Evolutionary conservation across 2,329 filamentous ascomycete genomes (phyloP).

Genomic region (Pyricularia sp.): DNA sequence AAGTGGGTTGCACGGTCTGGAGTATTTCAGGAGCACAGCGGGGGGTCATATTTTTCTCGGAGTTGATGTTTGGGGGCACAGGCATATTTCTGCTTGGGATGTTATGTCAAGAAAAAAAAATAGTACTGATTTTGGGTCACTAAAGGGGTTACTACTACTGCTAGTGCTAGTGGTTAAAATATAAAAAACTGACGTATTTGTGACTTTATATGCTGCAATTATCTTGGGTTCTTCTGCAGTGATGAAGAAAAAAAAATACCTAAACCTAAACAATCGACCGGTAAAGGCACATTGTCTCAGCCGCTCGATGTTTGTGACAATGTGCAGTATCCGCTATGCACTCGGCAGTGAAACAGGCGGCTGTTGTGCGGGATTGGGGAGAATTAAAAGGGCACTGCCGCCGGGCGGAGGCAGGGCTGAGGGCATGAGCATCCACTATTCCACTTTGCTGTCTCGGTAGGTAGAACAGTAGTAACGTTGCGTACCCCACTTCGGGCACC

Average conservation of each 20-base stretch:
- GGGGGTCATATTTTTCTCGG: background rate
- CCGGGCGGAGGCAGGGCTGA: background rate
- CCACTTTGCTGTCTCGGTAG: background rate
- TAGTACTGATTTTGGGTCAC: background rate
- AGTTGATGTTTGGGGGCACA: background rate
- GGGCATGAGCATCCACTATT: background rate
- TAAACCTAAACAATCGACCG: background rate
- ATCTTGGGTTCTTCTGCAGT: background rate
- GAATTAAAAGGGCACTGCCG: background rate
- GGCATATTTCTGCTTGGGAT: background rate
- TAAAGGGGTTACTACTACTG: background rate
- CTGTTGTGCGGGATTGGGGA: background rate
- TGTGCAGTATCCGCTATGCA: background rate
- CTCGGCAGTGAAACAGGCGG: background rate
- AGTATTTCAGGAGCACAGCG: background rate
- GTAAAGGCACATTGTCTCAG: background rate
- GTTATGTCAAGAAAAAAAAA: background rate
- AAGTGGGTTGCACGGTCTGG: background rate
- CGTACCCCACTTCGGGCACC: too few species aligned
- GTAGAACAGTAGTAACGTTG: background rate
- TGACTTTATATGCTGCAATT: background rate
- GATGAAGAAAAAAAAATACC: background rate
- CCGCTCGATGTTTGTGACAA: background rate
- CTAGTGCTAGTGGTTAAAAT: background rate
- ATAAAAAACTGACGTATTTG: background rate